Evolutionary conservation across 768 basidiomycete species (phyloP).

Genomic region (Lactarius pseudohatsudake): DNA sequence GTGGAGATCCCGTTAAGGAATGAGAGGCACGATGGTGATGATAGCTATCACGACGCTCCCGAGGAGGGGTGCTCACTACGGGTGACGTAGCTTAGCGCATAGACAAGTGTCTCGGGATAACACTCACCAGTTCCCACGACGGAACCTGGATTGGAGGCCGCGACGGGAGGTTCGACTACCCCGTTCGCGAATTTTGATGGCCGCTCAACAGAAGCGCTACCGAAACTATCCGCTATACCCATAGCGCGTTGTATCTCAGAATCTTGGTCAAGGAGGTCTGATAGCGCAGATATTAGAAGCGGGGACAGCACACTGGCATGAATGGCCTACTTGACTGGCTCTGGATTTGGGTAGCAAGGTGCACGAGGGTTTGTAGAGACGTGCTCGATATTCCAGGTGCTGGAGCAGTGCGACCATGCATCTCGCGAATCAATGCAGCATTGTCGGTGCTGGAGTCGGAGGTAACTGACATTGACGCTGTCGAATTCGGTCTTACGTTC

Average conservation of each 20-base stretch:
- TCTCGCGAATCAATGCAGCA: slow-evolving; percentile 20
- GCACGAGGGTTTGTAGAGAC: slow-evolving; percentile 22
- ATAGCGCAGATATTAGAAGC: neutral
- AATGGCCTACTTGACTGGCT: slow-evolving; percentile 25
- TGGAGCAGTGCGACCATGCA: slow-evolving; percentile 10
- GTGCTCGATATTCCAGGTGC: slow-evolving; percentile 15
- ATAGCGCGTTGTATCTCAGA: slow-evolving; percentile 30
- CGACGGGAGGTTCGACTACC: neutral
- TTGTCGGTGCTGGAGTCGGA: slow-evolving; percentile 24
- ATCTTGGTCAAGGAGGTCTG: slow-evolving; percentile 31
- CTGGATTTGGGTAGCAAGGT: slow-evolving; percentile 27
- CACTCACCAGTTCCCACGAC: slow-evolving; percentile 15
- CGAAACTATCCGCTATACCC: slow-evolving; percentile 27
- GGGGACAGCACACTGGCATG: neutral
- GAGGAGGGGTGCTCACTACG: slow-evolving; percentile 19
- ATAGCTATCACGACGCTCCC: slow-evolving; percentile 26
- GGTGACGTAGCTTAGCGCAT: neutral
- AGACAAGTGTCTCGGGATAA: neutral
- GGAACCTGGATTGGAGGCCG: slow-evolving; percentile 13
- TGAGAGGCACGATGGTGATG: slow-evolving; percentile 30
- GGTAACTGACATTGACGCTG: slow-evolving; percentile 20
- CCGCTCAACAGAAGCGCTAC: slow-evolving; percentile 15
- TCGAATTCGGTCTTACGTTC: neutral
- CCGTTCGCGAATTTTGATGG: neutral
- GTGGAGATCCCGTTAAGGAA: slow-evolving; percentile 25